These are phyloP conservation scores for Neofusicoccum parvum DNA, from an alignment of 2,329 filamentous ascomycete genomes.

Conservation along the genomic window DNA sequence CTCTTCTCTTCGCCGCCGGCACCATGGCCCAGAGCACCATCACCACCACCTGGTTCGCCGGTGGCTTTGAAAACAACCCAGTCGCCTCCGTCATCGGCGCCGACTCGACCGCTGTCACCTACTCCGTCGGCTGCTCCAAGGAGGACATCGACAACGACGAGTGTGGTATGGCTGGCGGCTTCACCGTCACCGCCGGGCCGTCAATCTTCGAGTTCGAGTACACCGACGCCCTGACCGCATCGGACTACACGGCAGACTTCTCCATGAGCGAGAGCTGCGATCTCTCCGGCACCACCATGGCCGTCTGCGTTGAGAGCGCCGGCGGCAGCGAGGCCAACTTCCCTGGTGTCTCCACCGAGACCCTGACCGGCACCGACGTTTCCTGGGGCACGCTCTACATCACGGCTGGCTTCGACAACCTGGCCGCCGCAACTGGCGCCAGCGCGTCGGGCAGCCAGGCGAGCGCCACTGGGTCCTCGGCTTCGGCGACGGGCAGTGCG, in stretches of 20 bases:
- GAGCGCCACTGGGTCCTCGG: not conserved
- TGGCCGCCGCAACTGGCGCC: slow-evolving; percentile 1
- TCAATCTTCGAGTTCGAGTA: not conserved
- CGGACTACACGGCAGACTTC: slow-evolving; percentile 23
- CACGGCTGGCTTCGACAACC: slow-evolving; percentile 23
- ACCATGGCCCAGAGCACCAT: slow-evolving; percentile 12
- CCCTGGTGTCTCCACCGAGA: slow-evolving; percentile 29
- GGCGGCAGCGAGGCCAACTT: slow-evolving; percentile 31
- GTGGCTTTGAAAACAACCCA: not conserved
- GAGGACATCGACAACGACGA: slow-evolving; percentile 22
- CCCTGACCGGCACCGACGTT: slow-evolving; percentile 20
- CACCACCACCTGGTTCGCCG: slow-evolving; percentile 3
- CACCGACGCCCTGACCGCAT: slow-evolving; percentile 20
- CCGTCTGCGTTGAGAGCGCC: slow-evolving; percentile 29
- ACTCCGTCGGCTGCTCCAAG: slow-evolving; percentile 23
- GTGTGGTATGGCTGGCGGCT: slow-evolving; percentile 10
- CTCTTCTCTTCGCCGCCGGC: slow-evolving; percentile 7
- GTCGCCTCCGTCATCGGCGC: slow-evolving; percentile 14
- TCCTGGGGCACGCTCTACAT: slow-evolving; percentile 20
- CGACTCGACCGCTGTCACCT: slow-evolving; percentile 21
- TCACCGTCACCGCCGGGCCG: not conserved
- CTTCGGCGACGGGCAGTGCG: not conserved
- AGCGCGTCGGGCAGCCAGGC: not conserved
- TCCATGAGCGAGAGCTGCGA: slow-evolving; percentile 29
- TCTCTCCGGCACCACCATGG: slow-evolving; percentile 21